These are phyloP conservation scores for Setomelanomma holmii DNA, from an alignment of 2,329 filamentous ascomycete species.

Conservation along the genomic window DNA sequence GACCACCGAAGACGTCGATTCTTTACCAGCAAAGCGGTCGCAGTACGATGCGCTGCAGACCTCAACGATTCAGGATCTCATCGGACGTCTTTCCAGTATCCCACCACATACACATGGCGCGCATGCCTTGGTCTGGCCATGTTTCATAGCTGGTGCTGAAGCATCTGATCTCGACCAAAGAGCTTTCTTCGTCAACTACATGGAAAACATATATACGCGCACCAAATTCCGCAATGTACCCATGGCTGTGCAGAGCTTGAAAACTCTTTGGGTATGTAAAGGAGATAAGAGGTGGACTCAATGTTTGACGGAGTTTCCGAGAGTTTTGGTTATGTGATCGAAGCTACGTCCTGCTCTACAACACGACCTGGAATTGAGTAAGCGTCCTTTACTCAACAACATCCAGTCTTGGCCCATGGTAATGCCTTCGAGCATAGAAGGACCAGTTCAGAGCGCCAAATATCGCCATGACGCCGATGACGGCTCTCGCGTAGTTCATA, in stretches of 20 bases:
- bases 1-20: conserved; percentile 1
- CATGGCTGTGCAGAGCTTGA: conserved; percentile 16
- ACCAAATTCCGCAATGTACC: conserved; percentile 29
- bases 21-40: background rate
- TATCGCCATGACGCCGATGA: conserved; percentile 21
- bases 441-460: conserved; percentile 21
- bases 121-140: conserved; percentile 29
- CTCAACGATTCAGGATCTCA: conserved; percentile 12
- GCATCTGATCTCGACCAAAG: conserved; percentile 16
- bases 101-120: conserved; percentile 14
- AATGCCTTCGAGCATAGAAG: conserved; percentile 18
- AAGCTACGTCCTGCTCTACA: too few species aligned
- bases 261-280: conserved; percentile 17
- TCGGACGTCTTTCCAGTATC: conserved; percentile 13
- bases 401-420: conserved; percentile 17
- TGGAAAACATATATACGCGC: conserved; percentile 19
- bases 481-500: conserved; percentile 33
- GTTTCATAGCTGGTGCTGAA: conserved; percentile 27
- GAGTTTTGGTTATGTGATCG: conserved; percentile 28
- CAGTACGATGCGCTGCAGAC: conserved; percentile 4
- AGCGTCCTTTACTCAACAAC: background rate
- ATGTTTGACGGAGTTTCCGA: conserved; percentile 13
- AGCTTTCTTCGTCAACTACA: conserved; percentile 19
- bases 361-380: too few species aligned
- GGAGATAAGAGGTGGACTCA: conserved; percentile 15